These are phyloP conservation scores for Amanita thiersii DNA, from an alignment of 768 basidiomycete genomes.

Conservation along the genomic window DNA sequence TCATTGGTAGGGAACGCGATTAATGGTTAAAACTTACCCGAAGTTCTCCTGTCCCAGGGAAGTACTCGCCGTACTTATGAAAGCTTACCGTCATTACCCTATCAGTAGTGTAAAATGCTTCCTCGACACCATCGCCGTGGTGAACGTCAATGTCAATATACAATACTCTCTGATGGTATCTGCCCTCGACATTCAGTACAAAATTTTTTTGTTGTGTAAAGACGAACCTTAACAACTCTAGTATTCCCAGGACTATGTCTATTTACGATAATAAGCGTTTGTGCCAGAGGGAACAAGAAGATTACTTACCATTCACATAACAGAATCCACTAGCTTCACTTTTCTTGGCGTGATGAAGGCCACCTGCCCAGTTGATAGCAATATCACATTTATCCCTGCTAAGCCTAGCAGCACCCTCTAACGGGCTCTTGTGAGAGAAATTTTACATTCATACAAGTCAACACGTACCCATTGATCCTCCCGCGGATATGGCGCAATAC, in stretches of 20 bases:
- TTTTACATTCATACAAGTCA: neutral
- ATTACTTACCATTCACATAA: conserved; percentile 81
- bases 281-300: neutral
- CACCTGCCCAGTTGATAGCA: conserved; percentile 98
- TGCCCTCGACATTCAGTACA: conserved; percentile 21
- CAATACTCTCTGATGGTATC: conserved; percentile 89
- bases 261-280: conserved; percentile 6
- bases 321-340: conserved; percentile 99
- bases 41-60: conserved; percentile 97
- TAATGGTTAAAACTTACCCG: conserved; percentile 42
- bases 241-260: conserved; percentile 97
- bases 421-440: conserved; percentile 7
- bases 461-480: conserved; percentile 92
- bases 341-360: conserved; percentile 98
- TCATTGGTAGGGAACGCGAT: conserved; percentile 2
- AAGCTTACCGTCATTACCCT: conserved; percentile 98
- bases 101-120: conserved; percentile 98
- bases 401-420: conserved; percentile 94
- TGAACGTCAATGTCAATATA: conserved; percentile 99
- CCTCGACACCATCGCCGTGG: conserved; percentile 98
- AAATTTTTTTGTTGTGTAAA: neutral
- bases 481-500: conserved; percentile 99
- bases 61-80: conserved; percentile 99
- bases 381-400: conserved; percentile 98
- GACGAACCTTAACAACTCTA: conserved; percentile 81